phyloP scores from a whole-genome alignment of 352 stramenopile genomes.

The Elongisporangium prolatum region DNA sequence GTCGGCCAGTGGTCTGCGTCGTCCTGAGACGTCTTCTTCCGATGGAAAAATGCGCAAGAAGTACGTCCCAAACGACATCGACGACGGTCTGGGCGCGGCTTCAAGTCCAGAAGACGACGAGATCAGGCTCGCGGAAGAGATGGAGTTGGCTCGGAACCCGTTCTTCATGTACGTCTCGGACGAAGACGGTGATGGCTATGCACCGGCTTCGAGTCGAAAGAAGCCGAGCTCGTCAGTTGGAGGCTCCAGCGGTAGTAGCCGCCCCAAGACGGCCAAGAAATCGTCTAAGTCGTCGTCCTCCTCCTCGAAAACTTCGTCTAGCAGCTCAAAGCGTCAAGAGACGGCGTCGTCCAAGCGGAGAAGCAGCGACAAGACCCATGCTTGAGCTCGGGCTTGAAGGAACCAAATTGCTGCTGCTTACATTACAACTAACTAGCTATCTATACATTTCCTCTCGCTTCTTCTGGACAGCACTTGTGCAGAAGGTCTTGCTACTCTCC shows the following conservation, averaged over 20 bases:
- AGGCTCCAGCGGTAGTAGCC: conserved; percentile 9
- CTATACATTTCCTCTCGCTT: conserved; percentile 8
- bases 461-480: conserved; percentile 2
- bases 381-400: conserved; percentile 1
- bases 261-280: conserved; percentile 62
- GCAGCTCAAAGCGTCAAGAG: conserved; percentile 51
- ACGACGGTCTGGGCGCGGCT: background rate
- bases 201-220: conserved; percentile 49
- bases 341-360: conserved; percentile 51
- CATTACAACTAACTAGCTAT: background rate
- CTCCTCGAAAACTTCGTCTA: conserved; percentile 28
- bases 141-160: conserved; percentile 66
- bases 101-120: conserved; percentile 52
- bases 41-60: conserved; percentile 42
- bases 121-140: conserved; percentile 56
- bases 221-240: conserved; percentile 17
- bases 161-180: conserved; percentile 85
- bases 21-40: conserved; percentile 54
- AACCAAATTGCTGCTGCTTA: background rate
- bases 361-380: conserved; percentile 31
- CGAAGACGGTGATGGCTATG: conserved; percentile 75
- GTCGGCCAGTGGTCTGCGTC: conserved; percentile 62
- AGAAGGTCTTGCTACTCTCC: background rate
- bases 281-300: conserved; percentile 27
- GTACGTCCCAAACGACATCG: conserved; percentile 31